These are phyloP conservation scores for Sequoia sempervirens DNA, from an alignment of 75 land plant species.

Conservation along the genomic window DNA sequence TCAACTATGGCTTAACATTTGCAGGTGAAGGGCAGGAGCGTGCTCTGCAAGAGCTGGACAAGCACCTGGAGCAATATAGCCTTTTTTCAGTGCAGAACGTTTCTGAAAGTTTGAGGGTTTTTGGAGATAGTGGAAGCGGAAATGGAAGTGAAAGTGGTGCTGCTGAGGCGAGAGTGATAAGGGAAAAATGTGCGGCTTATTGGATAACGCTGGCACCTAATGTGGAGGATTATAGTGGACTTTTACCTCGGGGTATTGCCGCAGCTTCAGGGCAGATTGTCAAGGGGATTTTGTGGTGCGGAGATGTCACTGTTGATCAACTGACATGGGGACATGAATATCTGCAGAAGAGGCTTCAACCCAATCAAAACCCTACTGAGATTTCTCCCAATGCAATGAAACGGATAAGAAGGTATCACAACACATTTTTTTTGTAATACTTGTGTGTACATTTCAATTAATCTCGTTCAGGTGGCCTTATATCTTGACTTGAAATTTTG, in stretches of 20 bases:
- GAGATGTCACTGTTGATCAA: conserved; percentile 72
- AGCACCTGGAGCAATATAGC: conserved; percentile 36
- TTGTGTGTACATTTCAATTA: background rate
- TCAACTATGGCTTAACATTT: conserved; percentile 68
- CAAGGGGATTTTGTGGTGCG: conserved; percentile 78
- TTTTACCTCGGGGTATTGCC: conserved; percentile 57
- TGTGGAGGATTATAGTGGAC: conserved; percentile 79
- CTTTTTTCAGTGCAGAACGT: conserved; percentile 53
- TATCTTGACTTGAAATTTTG: no score
- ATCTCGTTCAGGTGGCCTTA: background rate
- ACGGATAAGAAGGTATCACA: conserved; percentile 41
- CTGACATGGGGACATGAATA: conserved; percentile 62
- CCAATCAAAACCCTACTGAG: conserved; percentile 25
- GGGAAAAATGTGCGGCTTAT: conserved; percentile 44
- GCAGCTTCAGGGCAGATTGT: conserved; percentile 71
- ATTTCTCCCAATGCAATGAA: conserved; percentile 40
- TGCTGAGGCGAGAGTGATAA: conserved; percentile 21
- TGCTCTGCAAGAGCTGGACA: conserved; percentile 39
- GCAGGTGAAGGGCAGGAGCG: conserved; percentile 41
- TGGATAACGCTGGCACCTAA: conserved; percentile 93
- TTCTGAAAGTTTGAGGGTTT: background rate
- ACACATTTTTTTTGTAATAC: background rate
- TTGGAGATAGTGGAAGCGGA: conserved; percentile 16
- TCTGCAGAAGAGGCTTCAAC: conserved; percentile 44
- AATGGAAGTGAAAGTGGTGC: conserved; percentile 2